Base-by-base conservation (phyloP, 2,329 filamentous ascomycete species). In the Cryoendolithus antarcticus region DNA sequence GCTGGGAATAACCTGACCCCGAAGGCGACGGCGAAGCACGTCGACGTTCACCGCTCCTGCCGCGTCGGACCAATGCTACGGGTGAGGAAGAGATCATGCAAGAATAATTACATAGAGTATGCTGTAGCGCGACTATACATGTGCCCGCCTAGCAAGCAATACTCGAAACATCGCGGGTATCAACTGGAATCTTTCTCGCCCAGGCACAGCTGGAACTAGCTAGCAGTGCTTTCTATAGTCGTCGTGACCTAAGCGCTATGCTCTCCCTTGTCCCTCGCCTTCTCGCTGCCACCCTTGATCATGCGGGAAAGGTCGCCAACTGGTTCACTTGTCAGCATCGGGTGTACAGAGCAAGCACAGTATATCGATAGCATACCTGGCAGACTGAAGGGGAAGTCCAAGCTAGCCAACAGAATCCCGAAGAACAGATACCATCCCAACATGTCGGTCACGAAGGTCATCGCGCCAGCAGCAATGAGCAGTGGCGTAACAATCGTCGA, bases 401-500 rank as follows among this genome's bases (percentile, higher is more conserved):
- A 53, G 6, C 65, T 60, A 0, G 67, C 70, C 28, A 74, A 57
- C 57, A 75, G 60, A 40, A 74, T 72, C 7, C 68, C 70, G 28
- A 66, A 55, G 45, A 74, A 66, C 19, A 75, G 67, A 53, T 69
- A 75, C 62, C 70, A 74, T 0, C 70, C 70, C 5, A 60, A 51
- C 8, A 69, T 42, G 39, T 62, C 63, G 1, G 66, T 63, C 21
- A 70, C 58, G 37, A 75, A 74, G 0, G 63, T 55, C 13, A 62
- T 59, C 3, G 68, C 71, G 2, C 71, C 71, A 4, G 58, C 67
- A 0, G 64, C 63, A 36, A 65, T 47, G 12, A 48, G 44, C 12
- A 63, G 49, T 28, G 10, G 31, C 6, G 34, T 38, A 10, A 35
- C 44, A 0, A 50, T 46, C 21, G 64, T 58, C 0, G 53, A 61